Evolutionary conservation across 2,329 filamentous ascomycete species (phyloP), one percentile per base, ranked within the genome.

Genomic region (Aureobasidium leucospermi): DNA sequence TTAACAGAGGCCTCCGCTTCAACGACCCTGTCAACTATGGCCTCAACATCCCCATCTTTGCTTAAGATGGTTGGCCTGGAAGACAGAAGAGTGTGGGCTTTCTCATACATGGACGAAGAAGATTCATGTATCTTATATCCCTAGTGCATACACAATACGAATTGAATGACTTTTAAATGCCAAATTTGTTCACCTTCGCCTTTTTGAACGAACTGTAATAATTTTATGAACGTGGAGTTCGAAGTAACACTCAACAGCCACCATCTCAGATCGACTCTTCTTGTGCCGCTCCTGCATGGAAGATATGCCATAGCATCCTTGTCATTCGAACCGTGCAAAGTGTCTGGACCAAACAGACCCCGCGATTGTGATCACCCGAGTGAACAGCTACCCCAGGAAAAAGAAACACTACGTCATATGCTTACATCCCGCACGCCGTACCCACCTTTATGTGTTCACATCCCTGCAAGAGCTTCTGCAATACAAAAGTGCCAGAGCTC

Each of bases 1-100:
- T 92, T 70, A 82, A 92, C 72, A 75, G 79, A 67, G 78, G 81
- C 64, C 76, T 90, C 70, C 83, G 87, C 68, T 91, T 92, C 76
- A 92, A 92, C 76, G 84, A 90, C 75, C 89, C 88, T 56, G 77
- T 82, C 62, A 85, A 85, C 62, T 74, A 79, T 69, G 79, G 81
- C 62, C 75, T 77, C 47, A 71, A 79, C 38, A 71, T 80, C 57
- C 78, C 79, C 55, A 82, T 82, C 66, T 83, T 83, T 66, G 76
- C 74, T 64, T 82, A 79, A 49, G 38, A 6, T 13, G 15, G 36
- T 9, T 49, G 36, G 29, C 6, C n/a, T 15, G 2, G 1, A 19
- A 19, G 36, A 53, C 19, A 7, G 8, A 53, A 4, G 31, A 19
- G 28, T 23, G 16, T 11, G 16, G 13, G 15, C 4, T 23, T 9